Conservation (phyloP, 108 stramenopile genomes). For the Skeletonema grethae region DNA sequence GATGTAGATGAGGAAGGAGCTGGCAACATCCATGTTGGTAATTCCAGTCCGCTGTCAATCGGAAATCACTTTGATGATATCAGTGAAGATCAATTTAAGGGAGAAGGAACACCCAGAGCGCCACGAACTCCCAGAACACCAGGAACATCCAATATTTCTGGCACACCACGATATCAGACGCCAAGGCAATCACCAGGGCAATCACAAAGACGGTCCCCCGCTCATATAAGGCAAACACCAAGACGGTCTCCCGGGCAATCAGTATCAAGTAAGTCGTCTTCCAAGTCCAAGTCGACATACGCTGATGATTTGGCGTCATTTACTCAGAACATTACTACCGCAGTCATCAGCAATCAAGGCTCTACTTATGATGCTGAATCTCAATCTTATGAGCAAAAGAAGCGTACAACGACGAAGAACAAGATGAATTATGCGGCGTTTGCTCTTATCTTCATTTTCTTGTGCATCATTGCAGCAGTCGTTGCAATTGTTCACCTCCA, state of each 20-base stretch:
- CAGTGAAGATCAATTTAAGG: neutral
- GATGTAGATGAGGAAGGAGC: constrained; percentile 17
- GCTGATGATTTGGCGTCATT: constrained; percentile 25
- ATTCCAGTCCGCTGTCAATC: constrained; percentile 1
- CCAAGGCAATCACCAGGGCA: neutral
- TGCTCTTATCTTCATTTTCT: neutral
- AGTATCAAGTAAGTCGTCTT: neutral
- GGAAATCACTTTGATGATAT: constrained; percentile 4
- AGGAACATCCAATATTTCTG: neutral
- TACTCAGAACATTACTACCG: constrained; percentile 11
- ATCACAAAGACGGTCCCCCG: neutral
- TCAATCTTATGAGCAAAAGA: neutral
- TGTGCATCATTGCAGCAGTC: constrained; percentile 5
- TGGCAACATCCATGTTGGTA: constrained; percentile 10
- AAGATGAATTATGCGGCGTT: constrained; percentile 10
- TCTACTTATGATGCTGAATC: neutral
- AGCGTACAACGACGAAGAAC: constrained; percentile 13
- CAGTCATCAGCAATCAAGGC: constrained; percentile 7
- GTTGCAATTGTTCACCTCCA: constrained; percentile 15
- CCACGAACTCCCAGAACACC: neutral
- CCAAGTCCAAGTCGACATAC: constrained; percentile 5
- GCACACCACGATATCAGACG: neutral
- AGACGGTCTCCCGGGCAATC: neutral
- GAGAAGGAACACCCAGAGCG: neutral
- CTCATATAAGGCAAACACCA: neutral